Evolutionary conservation across 352 stramenopile species (phyloP).

Genomic region (Phytophthora pistaciae): DNA sequence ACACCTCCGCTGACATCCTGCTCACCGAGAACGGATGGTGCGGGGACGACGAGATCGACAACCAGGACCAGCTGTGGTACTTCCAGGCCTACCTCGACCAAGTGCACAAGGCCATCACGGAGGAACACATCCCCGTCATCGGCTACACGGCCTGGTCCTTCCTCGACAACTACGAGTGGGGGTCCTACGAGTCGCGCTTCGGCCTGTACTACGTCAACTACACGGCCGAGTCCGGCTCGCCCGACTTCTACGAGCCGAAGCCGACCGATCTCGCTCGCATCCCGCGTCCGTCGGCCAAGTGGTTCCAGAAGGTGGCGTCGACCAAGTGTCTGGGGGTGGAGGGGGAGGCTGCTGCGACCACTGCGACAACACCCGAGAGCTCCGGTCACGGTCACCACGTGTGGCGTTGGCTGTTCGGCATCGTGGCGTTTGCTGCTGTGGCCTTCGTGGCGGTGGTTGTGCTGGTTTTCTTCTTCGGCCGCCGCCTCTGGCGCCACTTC

Average conservation of each 20-base stretch:
- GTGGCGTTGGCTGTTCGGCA: conserved; percentile 34
- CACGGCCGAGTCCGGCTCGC: conserved; percentile 31
- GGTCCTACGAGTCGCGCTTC: conserved; percentile 46
- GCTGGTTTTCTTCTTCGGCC: conserved; percentile 27
- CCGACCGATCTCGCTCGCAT: conserved; percentile 40
- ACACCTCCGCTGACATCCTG: conserved; percentile 50
- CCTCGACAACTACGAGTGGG: conserved; percentile 38
- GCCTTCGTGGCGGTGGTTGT: conserved; percentile 30
- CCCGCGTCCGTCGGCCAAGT: conserved; percentile 43
- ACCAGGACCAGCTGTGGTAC: conserved; percentile 45
- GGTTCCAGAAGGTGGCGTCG: conserved; percentile 33
- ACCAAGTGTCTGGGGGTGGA: conserved; percentile 28
- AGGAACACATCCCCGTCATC: conserved; percentile 34
- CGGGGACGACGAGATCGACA: conserved; percentile 56
- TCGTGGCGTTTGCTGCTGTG: conserved; percentile 27
- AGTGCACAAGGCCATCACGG: conserved; percentile 49
- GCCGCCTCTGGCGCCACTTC: conserved; percentile 37
- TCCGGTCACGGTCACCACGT: conserved; percentile 26
- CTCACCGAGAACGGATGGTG: conserved; percentile 72
- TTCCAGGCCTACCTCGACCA: conserved; percentile 52
- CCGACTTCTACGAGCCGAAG: conserved; percentile 26
- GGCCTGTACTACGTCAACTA: conserved; percentile 64
- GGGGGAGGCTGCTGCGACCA: not conserved
- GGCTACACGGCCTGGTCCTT: conserved; percentile 37
- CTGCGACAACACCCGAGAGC: conserved; percentile 8